Evolutionary conservation across 1,139 yeast species (phyloP).

Genomic region (Scheffersomyces parashehatae): DNA sequence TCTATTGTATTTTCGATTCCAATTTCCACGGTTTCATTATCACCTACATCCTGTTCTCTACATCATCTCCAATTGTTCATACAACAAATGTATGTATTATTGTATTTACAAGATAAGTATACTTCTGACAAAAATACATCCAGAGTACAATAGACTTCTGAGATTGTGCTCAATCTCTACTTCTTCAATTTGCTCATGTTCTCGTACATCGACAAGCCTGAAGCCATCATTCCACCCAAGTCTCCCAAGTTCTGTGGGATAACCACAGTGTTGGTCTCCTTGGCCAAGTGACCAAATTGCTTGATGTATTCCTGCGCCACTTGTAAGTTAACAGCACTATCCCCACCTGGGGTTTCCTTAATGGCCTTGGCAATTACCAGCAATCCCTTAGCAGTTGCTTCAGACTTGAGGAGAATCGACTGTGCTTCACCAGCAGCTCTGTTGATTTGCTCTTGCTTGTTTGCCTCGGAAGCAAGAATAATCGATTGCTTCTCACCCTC

Average conservation of each 20-base stretch:
- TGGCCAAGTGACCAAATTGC: conserved; percentile 80
- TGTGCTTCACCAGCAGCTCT: conserved; percentile 71
- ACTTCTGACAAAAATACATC: background rate
- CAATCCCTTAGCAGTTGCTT: conserved; percentile 76
- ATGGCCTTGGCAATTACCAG: conserved; percentile 66
- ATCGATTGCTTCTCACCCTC: conserved; percentile 76
- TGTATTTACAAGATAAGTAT: conserved; percentile 1
- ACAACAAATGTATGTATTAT: background rate
- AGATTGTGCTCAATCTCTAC: conserved; percentile 1
- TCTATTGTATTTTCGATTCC: background rate
- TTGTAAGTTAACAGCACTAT: conserved; percentile 73
- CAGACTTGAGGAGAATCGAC: conserved; percentile 65
- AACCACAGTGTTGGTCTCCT: conserved; percentile 76
- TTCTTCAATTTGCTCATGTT: conserved; percentile 36
- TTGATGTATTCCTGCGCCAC: conserved; percentile 84
- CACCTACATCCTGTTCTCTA: too few species aligned
- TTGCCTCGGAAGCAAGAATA: conserved; percentile 72
- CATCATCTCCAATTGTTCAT: too few species aligned
- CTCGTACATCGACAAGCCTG: conserved; percentile 73
- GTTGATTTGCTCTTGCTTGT: conserved; percentile 61
- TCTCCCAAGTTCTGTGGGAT: conserved; percentile 78
- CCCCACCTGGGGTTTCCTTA: conserved; percentile 66
- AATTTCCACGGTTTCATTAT: background rate
- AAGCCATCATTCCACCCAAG: conserved; percentile 71
- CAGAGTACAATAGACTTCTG: too few species aligned